Evolutionary conservation across 139 green algal genomes (phyloP).

Genomic region (Chlorella sorokiniana): DNA sequence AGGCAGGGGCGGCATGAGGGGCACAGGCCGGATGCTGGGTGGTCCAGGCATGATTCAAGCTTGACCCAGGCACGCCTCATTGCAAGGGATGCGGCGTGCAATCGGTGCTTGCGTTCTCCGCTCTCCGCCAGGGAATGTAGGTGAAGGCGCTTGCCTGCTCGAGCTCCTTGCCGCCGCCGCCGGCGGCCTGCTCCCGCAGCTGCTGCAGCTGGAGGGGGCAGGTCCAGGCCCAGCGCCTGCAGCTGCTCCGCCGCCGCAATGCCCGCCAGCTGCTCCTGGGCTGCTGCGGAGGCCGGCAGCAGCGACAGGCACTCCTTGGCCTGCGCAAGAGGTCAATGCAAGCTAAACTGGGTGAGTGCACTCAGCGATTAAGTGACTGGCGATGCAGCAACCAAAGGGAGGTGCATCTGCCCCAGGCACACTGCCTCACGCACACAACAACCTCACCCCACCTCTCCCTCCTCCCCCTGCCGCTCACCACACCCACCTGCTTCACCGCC

Average conservation of each 20-base stretch:
- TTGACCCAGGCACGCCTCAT: not conserved
- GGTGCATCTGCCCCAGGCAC: not conserved
- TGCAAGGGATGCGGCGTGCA: too few relatives aligned
- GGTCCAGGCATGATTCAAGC: too few relatives aligned
- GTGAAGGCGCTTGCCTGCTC: not conserved
- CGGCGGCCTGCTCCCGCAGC: conserved; percentile 7
- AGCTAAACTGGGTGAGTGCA: not conserved
- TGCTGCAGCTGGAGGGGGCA: conserved; percentile 41
- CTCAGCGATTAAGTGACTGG: too few relatives aligned
- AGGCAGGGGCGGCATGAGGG: not conserved
- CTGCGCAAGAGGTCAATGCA: conserved; percentile 7
- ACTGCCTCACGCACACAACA: not conserved
- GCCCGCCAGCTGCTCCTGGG: conserved; percentile 6
- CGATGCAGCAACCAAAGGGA: too few relatives aligned
- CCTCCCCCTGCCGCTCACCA: not conserved
- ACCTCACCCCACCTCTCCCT: not conserved
- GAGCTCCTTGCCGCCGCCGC: not conserved
- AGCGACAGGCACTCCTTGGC: conserved; percentile 35
- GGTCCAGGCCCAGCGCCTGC: conserved; percentile 24
- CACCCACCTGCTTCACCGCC: conserved; percentile 24
- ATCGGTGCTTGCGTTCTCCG: too few relatives aligned
- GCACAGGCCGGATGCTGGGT: too few relatives aligned
- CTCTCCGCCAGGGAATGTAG: too few relatives aligned
- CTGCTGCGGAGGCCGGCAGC: conserved; percentile 32
- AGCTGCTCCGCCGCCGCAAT: conserved; percentile 27